Base-by-base conservation (phyloP, 306 rosid species). In the Sesbania bispinosa region DNA sequence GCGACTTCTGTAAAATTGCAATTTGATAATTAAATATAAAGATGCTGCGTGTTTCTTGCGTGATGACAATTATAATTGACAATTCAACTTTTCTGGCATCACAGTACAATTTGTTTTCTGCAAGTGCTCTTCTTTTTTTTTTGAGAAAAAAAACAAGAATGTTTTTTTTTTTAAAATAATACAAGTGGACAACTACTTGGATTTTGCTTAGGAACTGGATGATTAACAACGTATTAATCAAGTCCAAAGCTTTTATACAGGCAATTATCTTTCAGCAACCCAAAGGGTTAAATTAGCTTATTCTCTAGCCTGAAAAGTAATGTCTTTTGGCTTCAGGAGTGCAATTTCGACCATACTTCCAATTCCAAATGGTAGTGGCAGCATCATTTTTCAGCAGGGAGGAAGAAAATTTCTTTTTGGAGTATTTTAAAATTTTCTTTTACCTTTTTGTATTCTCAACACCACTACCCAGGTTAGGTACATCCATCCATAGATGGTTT, bases 371-470 rank as follows among this genome's bases (percentile, higher is more conserved):
- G 58, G 62, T 57, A 72, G 60, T 62, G 73, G 59, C 14, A 29
- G 66, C 62, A 74, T 67, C 71, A 54, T 79, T 79, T 74, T 74
- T 24, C 16, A 32, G 2, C 21, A 55, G 26, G 43, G 26, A 54
- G 58, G 21, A 10, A 8, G 2, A 54, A 63, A 70, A 46, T 30
- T 24, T 74, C 38, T 69, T 66, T 70, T 27, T 20, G 5, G 3
- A 39, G n/a, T 50, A 48, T 50, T 73, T 73, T 47, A 35, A 63
- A 43, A 36, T 29, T 27, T 21, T 24, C 30, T 14, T 8, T 58
- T 36, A 35, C 9, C 67, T 38, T 35, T 61, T 41, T 70, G 47
- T 42, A 11, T 47, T 33, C 53, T 35, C 0, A 0, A 9, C 14
- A 62, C 20, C 62, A 20, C 63, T 21, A 48, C 65, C 53, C 62